A percentile compares a stretch with the other conserved stretches of the same genome.
These are phyloP conservation scores for Thraustochytrium sp. DNA, from an alignment of 352 stramenopile species.

Conservation along the genomic window DNA sequence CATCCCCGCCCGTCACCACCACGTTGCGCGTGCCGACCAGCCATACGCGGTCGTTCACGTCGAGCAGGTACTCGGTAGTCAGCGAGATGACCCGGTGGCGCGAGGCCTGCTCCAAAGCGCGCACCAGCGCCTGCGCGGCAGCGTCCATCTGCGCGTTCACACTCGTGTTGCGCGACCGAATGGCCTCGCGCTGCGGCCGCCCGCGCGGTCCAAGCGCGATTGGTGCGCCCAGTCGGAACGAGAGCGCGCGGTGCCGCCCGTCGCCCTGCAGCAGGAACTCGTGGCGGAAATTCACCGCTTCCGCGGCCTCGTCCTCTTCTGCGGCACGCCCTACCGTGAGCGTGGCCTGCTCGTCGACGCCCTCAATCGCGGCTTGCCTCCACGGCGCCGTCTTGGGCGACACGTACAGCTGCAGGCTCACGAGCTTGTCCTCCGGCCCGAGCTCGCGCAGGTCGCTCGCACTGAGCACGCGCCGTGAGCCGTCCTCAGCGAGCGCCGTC, in stretches of 20 bases:
- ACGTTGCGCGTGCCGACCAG: background rate
- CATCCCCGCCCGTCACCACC: background rate
- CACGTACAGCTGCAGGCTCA: slow-evolving; percentile 18
- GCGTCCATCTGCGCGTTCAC: slow-evolving; percentile 9
- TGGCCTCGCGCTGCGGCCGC: background rate
- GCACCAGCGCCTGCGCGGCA: background rate
- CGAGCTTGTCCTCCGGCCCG: background rate
- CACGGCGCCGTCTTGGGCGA: background rate
- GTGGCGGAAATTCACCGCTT: background rate
- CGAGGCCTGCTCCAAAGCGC: background rate
- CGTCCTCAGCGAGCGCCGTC: background rate
- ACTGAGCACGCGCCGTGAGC: background rate
- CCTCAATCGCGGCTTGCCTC: background rate
- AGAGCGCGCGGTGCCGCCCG: background rate
- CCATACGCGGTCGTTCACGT: background rate
- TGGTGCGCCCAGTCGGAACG: slow-evolving; percentile 11
- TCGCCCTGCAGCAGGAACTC: background rate
- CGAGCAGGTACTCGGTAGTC: background rate
- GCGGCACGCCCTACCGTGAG: background rate
- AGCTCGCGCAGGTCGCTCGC: background rate
- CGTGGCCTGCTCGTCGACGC: background rate
- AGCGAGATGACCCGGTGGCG: background rate
- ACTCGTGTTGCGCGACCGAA: background rate
- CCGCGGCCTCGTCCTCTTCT: too few species aligned
- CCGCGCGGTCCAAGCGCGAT: background rate